phyloP scores from a whole-genome alignment of 2,329 filamentous ascomycete species.

The Alternaria triticina region DNA sequence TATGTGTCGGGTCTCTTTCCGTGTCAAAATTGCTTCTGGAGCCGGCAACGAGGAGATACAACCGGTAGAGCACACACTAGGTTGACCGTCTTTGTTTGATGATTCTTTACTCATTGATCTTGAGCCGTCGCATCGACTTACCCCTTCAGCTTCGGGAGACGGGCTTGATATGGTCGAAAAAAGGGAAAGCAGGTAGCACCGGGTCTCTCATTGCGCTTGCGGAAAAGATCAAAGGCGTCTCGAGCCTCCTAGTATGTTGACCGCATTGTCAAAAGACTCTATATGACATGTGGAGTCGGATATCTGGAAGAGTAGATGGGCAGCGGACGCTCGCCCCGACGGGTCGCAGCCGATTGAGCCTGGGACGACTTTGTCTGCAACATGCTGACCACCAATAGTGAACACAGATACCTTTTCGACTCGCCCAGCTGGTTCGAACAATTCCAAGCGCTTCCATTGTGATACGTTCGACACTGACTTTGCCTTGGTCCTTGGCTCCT shows the following conservation, averaged over 20 bases:
- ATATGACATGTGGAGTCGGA: slow-evolving; percentile 43
- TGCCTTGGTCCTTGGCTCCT: slow-evolving; percentile 53
- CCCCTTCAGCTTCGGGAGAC: neutral
- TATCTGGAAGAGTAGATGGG: slow-evolving; percentile 54
- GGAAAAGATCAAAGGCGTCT: neutral
- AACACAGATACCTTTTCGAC: slow-evolving; percentile 54
- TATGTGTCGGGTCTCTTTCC: neutral
- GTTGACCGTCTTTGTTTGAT: neutral
- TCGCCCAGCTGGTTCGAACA: slow-evolving; percentile 51
- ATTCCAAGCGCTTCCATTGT: slow-evolving; percentile 51
- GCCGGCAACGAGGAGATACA: neutral
- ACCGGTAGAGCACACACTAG: neutral
- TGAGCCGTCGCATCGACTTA: neutral
- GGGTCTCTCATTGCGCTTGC: neutral
- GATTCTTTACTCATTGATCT: neutral
- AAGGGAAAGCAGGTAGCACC: neutral
- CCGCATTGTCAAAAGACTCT: neutral
- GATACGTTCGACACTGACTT: slow-evolving; percentile 51
- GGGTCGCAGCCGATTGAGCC: slow-evolving; percentile 45
- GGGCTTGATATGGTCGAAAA: neutral
- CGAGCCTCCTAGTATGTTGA: neutral
- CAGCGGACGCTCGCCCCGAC: slow-evolving; percentile 45
- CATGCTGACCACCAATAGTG: slow-evolving; percentile 44
- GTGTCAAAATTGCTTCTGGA: neutral
- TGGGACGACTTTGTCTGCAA: slow-evolving; percentile 51